Base-by-base conservation (phyloP, 768 basidiomycete genomes). In the Mycena leptocephala region DNA sequence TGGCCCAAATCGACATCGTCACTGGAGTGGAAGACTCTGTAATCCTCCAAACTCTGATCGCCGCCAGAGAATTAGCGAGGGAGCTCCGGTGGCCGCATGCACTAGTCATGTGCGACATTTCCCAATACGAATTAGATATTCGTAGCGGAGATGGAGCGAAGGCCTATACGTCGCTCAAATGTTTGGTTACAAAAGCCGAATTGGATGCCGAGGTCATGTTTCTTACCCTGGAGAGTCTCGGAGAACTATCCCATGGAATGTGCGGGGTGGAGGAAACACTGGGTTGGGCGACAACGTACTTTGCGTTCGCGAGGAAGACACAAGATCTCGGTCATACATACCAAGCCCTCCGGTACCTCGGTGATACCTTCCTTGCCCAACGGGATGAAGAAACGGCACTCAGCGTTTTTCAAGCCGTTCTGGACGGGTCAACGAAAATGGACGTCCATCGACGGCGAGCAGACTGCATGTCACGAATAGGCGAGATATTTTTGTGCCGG, bases 321-420 rank as follows among this genome's bases (percentile, higher is more conserved):
- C n/a, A 56, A 13, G 53, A 56, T 41, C 35, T 56, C 5, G 66
- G 35, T n/a, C 35, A 55, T 30, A 68, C 24, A 10, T 56, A 55
- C 18, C n/a, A 68, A 39, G 66, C 66, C 33, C 53, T 68, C 22
- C 51, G 53, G 5, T 56, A 22, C 26, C 26, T 56, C 3, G 51
- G 66, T 56, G 66, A 68, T 56, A 68, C 13, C n/a, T 68, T 56
- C 18, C 32, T 65, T 5, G 51, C 66, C 35, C 35, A 30, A n/a
- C 7, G 28, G 5, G 35, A 68, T 30, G 66, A 68, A 5, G 32
- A 55, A 39, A 55, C 53, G 3, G 51, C 66, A 39, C 51, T 68
- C 24, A 56, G 24, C 18, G 33, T 68, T 3, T 68, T 56, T 39
- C 53, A 68, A 56, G 53, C 24, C 66, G 51, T 56, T 2, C 22